Base-by-base conservation (phyloP, 306 rosid genomes). In the Acacia crassicarpa region DNA sequence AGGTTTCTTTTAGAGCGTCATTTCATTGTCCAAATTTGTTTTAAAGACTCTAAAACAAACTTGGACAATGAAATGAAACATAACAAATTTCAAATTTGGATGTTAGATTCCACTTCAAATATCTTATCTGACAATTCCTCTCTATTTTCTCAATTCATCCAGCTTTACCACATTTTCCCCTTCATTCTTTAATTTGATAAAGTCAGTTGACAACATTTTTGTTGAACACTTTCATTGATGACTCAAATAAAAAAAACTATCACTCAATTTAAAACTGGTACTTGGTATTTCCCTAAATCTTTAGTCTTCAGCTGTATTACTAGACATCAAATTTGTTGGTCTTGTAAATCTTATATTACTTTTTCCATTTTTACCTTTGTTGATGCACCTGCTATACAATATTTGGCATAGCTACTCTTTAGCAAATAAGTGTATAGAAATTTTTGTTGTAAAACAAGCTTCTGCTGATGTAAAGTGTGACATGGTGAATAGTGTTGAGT, bases 71-170 rank as follows among this genome's bases (percentile, higher is more conserved):
- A 58, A 22, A 10, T 58, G 15, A n/a, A 58, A 9, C 5, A 22
- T 58, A 58, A 58, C 65, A 23, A 10, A 5, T 25, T 25, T 30
- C 68, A 12, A 27, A 16, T 25, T 48, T 48, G 66, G 27, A 51
- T 54, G 75, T 78, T 43, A 62, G 44, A 78, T 53, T 17, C n/a
- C 74, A 19, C 51, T 9, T 72, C n/a, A 53, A 32, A 74, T 51
- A 65, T 51, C 23, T 73, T 30, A 25, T 25, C 8, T 10, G 67
- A 16, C n/a, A 4, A 23, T 22, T 23, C 56, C 40, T 69, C 9
- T 41, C 51, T 43, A 1, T 22, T 7, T 8, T 72, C 41, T 45
- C 41, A 45, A 8, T 23, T 27, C 19, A 62, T 62, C 68, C 13
- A 4, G 1, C 11, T 45, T 46, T 2, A 23, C n/a, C 30, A 8